Percentiles rank a stretch among this genome's conserved stretches.
phyloP scores from a whole-genome alignment of 257 asterid species.

The Fraxinus excelsior region DNA sequence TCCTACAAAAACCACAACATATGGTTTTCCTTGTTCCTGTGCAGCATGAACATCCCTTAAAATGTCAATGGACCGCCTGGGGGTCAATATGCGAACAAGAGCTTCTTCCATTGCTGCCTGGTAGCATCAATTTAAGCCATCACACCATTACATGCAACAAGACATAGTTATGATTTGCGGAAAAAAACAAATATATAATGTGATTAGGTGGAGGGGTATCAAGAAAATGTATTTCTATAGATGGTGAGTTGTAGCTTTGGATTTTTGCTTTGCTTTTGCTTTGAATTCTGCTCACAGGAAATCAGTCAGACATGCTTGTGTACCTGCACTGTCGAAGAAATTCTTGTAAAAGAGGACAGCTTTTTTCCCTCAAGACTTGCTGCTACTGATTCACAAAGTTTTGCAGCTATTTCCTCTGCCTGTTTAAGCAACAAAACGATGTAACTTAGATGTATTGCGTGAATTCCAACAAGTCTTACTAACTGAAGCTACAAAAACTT shows the following conservation, averaged over 20 bases:
- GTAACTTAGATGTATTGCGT: neutral
- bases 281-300: neutral
- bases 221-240: neutral
- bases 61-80: slow-evolving; percentile 92
- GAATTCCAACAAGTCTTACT: neutral
- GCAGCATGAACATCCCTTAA: slow-evolving; percentile 95
- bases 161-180: neutral
- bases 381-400: slow-evolving; percentile 95
- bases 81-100: slow-evolving; percentile 95
- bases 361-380: slow-evolving; percentile 95
- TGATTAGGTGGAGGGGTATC: neutral
- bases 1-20: slow-evolving; percentile 97
- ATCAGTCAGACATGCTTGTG: neutral
- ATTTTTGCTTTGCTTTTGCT: neutral
- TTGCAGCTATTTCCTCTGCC: slow-evolving; percentile 99
- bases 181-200: neutral
- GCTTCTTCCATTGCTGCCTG: slow-evolving; percentile 99
- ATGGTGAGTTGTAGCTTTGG: neutral
- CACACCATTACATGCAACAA: slow-evolving; percentile 2
- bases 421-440: slow-evolving; percentile 28
- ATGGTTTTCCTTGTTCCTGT: slow-evolving; percentile 90
- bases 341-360: slow-evolving; percentile 82
- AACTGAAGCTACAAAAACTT: too few species aligned
- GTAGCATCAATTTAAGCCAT: slow-evolving; percentile 28
- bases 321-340: slow-evolving; percentile 96